phyloP scores from a whole-genome alignment of 768 basidiomycete species.

The Pulveroboletus sp. region DNA sequence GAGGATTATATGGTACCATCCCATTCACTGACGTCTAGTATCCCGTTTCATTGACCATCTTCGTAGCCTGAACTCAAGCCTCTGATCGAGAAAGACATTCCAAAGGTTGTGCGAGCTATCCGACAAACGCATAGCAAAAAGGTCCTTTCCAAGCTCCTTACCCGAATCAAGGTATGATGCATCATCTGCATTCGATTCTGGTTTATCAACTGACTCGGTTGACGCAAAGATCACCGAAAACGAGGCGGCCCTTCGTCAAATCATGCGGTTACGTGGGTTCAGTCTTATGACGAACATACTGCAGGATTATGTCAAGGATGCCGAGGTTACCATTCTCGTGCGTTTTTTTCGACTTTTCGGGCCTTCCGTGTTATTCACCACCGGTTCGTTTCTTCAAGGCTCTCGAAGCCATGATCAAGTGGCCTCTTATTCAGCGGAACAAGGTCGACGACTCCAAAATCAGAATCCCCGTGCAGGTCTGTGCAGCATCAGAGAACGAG shows the following conservation, averaged over 20 bases:
- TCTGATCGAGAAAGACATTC: conserved; percentile 74
- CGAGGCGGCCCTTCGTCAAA: conserved; percentile 68
- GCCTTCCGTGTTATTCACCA: background rate
- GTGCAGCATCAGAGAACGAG: conserved; percentile 55
- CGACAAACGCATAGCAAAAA: conserved; percentile 83
- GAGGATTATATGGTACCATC: conserved; percentile 82
- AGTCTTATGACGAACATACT: conserved; percentile 88
- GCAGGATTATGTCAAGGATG: conserved; percentile 69
- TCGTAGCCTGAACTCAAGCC: conserved; percentile 74
- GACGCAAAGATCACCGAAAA: conserved; percentile 77
- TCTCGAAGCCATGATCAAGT: conserved; percentile 64
- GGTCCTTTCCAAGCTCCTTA: conserved; percentile 79
- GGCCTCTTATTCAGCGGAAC: conserved; percentile 85
- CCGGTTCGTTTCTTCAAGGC: conserved; percentile 36
- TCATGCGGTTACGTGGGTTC: conserved; percentile 92
- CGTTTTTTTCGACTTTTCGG: conserved; percentile 24
- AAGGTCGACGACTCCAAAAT: conserved; percentile 88
- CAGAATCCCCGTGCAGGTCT: conserved; percentile 56
- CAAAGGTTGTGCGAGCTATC: conserved; percentile 88
- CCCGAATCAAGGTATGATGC: conserved; percentile 71
- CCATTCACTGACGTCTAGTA: background rate
- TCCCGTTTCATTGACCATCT: background rate
- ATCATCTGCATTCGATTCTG: background rate
- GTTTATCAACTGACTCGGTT: background rate
- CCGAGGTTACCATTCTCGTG: conserved; percentile 70